phyloP scores from a whole-genome alignment of 2,329 filamentous ascomycete genomes.

The Penicillium griseofulvum region DNA sequence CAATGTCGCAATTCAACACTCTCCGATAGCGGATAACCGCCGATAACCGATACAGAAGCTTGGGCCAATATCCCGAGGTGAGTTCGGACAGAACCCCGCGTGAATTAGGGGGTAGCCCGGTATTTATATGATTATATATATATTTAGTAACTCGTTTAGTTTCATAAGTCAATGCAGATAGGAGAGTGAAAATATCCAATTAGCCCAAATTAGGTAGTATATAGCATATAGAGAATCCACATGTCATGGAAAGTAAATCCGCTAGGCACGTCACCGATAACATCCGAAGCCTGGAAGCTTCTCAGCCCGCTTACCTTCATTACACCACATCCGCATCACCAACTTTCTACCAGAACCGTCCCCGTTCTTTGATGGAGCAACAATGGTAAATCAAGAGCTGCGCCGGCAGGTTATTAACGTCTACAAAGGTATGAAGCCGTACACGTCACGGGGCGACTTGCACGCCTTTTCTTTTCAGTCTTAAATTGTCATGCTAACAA shows the following conservation, averaged over 20 bases:
- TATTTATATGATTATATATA: no score
- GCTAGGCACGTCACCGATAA: constrained; percentile 22
- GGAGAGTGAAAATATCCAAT: no score
- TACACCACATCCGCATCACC: background rate
- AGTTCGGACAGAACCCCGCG: constrained; percentile 19
- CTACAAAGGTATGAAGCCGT: constrained; percentile 69
- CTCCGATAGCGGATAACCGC: background rate
- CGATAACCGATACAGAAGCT: constrained; percentile 13
- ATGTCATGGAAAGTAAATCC: background rate
- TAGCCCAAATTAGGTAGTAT: background rate
- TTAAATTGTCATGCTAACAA: background rate
- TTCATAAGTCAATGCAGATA: no score
- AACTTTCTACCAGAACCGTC: background rate
- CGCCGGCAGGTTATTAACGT: constrained; percentile 76
- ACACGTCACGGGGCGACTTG: background rate
- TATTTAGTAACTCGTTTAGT: background rate
- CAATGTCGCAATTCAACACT: background rate
- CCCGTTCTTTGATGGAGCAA: constrained; percentile 7
- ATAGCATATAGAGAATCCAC: background rate
- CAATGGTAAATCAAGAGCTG: constrained; percentile 56
- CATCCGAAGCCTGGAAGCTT: constrained; percentile 15
- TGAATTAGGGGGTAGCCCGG: background rate
- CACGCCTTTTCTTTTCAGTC: background rate
- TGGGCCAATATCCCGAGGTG: constrained; percentile 11
- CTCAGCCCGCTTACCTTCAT: constrained; percentile 6